phyloP scores from a whole-genome alignment of 441 rosid genomes.

The Geranium incanum region DNA sequence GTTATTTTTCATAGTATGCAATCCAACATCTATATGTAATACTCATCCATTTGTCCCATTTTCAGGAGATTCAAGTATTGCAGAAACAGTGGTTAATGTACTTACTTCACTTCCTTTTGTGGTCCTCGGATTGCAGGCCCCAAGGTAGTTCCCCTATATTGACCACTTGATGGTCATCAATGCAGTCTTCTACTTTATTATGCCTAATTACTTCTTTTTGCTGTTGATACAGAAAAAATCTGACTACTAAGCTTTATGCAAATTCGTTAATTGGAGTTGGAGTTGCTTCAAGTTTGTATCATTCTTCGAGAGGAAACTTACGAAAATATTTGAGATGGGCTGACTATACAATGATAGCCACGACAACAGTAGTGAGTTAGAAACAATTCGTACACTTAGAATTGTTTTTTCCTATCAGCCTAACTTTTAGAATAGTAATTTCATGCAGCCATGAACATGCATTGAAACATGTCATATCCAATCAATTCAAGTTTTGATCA shows the following conservation, averaged over 20 bases:
- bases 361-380: conserved; percentile 63
- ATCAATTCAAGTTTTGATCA: background rate
- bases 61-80: conserved; percentile 55
- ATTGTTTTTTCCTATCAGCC: background rate
- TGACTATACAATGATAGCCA: conserved; percentile 90
- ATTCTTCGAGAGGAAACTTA: conserved; percentile 70
- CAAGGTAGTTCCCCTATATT: conserved; percentile 45
- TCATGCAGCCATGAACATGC: conserved; percentile 1
- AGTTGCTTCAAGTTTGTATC: conserved; percentile 76
- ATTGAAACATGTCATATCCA: background rate
- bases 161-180: conserved; percentile 14
- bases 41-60: conserved; percentile 17
- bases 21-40: background rate
- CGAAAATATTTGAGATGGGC: conserved; percentile 78
- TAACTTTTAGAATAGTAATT: background rate
- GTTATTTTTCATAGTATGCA: background rate
- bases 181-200: background rate
- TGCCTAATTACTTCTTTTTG: conserved; percentile 12
- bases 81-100: conserved; percentile 75
- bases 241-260: conserved; percentile 68
- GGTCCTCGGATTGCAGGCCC: conserved; percentile 75
- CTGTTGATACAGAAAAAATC: conserved; percentile 52
- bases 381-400: conserved; percentile 1
- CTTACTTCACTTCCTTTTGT: conserved; percentile 91
- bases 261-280: conserved; percentile 95